A percentile compares a stretch with the other conserved stretches of the same genome.
Conservation (phyloP, 2,329 filamentous ascomycete genomes). For the Pseudogymnoascus sp. region DNA sequence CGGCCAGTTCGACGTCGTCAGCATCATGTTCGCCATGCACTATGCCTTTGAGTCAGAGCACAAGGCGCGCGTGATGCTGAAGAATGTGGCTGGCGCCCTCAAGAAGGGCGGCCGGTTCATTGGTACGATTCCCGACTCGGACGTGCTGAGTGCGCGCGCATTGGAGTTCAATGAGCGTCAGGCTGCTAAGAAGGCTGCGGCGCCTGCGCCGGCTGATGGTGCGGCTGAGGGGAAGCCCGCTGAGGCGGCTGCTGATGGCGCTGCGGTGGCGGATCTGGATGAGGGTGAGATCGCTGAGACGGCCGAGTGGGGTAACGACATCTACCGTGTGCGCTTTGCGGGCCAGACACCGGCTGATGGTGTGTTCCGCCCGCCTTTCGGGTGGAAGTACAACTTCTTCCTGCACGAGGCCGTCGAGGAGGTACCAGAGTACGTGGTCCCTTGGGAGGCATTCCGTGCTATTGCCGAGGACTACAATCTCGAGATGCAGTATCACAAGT, state of each 20-base stretch:
- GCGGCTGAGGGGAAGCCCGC: conserved; percentile 38
- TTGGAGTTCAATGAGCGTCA: conserved; percentile 60
- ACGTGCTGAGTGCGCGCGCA: conserved; percentile 76
- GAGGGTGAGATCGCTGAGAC: conserved; percentile 56
- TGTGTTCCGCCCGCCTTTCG: conserved; percentile 86
- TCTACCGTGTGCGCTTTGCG: conserved; percentile 86
- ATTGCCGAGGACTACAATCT: conserved; percentile 95
- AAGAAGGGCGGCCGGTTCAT: conserved; percentile 94
- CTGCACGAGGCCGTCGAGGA: conserved; percentile 93
- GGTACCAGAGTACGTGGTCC: conserved; percentile 94
- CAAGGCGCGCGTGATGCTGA: conserved; percentile 85
- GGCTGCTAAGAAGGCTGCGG: conserved; percentile 32
- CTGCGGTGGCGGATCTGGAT: conserved; percentile 40
- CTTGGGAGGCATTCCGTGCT: conserved; percentile 94
- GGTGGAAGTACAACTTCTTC: conserved; percentile 97
- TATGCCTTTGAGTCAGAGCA: conserved; percentile 93
- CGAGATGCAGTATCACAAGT: conserved; percentile 87
- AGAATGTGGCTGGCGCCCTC: conserved; percentile 80
- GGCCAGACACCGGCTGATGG: conserved; percentile 76
- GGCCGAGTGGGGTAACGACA: conserved; percentile 85
- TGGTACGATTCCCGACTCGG: conserved; percentile 93
- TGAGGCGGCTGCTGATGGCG: conserved; percentile 24
- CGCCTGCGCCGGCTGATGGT: conserved; percentile 5
- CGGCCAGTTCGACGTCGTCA: conserved; percentile 89
- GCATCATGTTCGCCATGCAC: conserved; percentile 99